Conservation (phyloP, 208 protist species). For the Angomonas deanei region DNA sequence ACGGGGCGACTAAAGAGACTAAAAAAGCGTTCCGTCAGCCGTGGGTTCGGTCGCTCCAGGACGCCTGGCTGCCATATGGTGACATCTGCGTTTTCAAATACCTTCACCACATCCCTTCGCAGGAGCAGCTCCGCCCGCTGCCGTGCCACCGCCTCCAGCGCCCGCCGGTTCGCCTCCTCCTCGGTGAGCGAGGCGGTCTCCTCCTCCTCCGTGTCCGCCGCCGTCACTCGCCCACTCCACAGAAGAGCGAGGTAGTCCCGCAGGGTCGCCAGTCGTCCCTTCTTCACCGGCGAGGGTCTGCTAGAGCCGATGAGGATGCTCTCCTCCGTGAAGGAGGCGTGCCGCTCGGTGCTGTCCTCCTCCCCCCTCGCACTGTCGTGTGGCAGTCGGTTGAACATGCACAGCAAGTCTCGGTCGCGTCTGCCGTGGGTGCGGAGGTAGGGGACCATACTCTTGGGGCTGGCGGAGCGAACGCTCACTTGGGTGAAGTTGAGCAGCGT, state of each 20-base stretch:
- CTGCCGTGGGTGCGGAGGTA: constrained; percentile 41
- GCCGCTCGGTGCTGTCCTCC: neutral
- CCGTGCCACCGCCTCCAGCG: constrained; percentile 21
- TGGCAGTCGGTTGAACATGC: constrained; percentile 33
- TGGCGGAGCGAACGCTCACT: constrained; percentile 38
- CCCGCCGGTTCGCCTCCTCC: constrained; percentile 1
- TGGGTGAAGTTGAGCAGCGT: constrained; percentile 53
- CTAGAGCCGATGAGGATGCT: neutral
- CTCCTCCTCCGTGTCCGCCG: neutral
- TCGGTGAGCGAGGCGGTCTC: neutral
- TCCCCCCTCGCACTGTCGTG: neutral
- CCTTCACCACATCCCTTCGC: constrained; percentile 45
- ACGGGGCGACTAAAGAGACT: constrained; percentile 20
- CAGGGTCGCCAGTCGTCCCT: neutral
- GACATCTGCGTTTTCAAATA: constrained; percentile 44
- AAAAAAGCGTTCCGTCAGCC: constrained; percentile 25
- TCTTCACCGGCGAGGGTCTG: neutral
- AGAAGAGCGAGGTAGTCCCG: too few relatives aligned
- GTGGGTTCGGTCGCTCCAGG: constrained; percentile 18
- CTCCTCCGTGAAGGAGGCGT: neutral
- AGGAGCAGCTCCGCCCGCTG: constrained; percentile 43
- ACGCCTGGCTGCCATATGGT: constrained; percentile 58
- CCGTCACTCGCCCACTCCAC: too few relatives aligned
- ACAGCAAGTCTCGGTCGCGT: constrained; percentile 33
- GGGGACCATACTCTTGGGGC: constrained; percentile 30